These are phyloP conservation scores for Atalantia buxifolia DNA, from an alignment of 345 rosid genomes.

Conservation along the genomic window DNA sequence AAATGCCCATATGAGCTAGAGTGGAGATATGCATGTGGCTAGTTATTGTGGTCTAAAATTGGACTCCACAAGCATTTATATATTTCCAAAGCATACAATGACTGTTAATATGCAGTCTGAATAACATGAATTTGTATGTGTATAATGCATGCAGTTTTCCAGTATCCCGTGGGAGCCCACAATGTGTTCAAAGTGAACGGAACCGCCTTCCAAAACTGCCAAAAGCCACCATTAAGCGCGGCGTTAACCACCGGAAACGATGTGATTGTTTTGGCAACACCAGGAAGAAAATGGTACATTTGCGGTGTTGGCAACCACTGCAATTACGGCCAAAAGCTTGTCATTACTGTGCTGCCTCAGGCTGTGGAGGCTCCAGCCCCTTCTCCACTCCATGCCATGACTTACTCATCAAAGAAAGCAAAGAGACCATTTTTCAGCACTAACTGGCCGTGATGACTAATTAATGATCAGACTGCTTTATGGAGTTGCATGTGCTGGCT, in stretches of 20 bases:
- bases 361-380: not conserved
- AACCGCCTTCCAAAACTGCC: slow-evolving; percentile 21
- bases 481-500: not conserved
- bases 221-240: not conserved
- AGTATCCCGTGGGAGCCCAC: slow-evolving; percentile 13
- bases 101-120: not conserved
- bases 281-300: slow-evolving; percentile 20
- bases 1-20: too few species aligned
- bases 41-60: too few species aligned
- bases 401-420: not conserved
- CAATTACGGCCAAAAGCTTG: not conserved
- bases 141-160: slow-evolving; percentile 22
- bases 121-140: not conserved
- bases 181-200: slow-evolving; percentile 29
- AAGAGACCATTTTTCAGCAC: slow-evolving; percentile 9
- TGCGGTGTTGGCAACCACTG: slow-evolving; percentile 14
- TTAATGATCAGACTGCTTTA: not conserved
- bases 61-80: too few species aligned
- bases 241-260: slow-evolving; percentile 9
- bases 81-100: too few species aligned
- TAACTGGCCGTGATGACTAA: not conserved
- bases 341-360: not conserved
- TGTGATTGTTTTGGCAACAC: slow-evolving; percentile 7
- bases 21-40: too few species aligned
- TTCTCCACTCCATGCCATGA: not conserved